Conservation (phyloP, 495 filamentous ascomycete species). For the Elaphomyces granulatus region DNA sequence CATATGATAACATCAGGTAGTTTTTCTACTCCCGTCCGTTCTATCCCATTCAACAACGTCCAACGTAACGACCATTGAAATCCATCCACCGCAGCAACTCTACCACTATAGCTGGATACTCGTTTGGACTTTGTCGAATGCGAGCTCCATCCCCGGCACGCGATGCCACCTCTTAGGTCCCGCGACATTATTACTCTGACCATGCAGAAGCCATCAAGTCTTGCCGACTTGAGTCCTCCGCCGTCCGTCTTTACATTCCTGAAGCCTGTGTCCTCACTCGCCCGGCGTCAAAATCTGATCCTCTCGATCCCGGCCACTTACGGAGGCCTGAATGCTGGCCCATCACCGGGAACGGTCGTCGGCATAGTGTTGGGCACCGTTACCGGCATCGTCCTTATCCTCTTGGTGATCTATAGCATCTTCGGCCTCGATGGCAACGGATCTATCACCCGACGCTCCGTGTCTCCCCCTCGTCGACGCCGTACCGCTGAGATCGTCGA, state of each 20-base stretch:
- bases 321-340: conserved; percentile 42
- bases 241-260: background rate
- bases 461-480: background rate
- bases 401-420: conserved; percentile 60
- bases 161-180: no score
- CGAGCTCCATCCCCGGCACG: no score
- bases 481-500: background rate
- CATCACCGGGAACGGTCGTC: conserved; percentile 55
- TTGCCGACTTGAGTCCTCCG: no score
- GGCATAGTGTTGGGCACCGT: conserved; percentile 75
- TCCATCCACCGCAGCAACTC: no score
- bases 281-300: conserved; percentile 14
- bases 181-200: no score
- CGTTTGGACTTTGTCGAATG: no score
- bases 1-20: no score
- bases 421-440: conserved; percentile 36
- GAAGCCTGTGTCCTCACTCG: background rate
- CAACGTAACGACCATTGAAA: no score
- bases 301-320: conserved; percentile 56
- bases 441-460: background rate
- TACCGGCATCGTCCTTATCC: conserved; percentile 63
- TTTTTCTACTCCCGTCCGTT: no score
- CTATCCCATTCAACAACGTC: no score
- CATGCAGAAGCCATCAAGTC: no score
- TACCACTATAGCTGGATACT: no score